Conservation (phyloP, 495 filamentous ascomycete genomes). For the Monascus purpureus region DNA sequence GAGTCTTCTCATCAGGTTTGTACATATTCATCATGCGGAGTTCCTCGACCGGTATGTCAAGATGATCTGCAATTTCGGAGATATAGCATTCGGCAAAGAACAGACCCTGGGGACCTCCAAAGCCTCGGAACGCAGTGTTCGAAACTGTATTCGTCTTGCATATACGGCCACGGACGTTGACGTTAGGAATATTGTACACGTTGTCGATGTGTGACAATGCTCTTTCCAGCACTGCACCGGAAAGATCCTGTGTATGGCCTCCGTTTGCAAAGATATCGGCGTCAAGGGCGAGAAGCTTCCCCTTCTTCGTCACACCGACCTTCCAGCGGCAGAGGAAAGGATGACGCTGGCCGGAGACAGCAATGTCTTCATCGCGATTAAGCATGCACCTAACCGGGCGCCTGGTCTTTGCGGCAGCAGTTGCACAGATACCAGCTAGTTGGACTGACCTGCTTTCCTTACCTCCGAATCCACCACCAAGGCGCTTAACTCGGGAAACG, state of each 20-base stretch:
- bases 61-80: slow-evolving; percentile 74
- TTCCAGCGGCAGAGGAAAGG: slow-evolving; percentile 89
- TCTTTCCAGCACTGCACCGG: slow-evolving; percentile 75
- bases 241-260: slow-evolving; percentile 86
- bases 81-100: slow-evolving; percentile 90
- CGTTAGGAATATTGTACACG: slow-evolving; percentile 76
- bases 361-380: slow-evolving; percentile 92
- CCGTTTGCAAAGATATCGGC: slow-evolving; percentile 87
- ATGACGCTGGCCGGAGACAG: slow-evolving; percentile 82
- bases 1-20: slow-evolving; percentile 60
- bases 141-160: slow-evolving; percentile 94
- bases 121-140: slow-evolving; percentile 95
- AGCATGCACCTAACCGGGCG: slow-evolving; percentile 90
- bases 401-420: slow-evolving; percentile 69
- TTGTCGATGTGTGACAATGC: slow-evolving; percentile 73
- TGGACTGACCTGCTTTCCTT: slow-evolving; percentile 87
- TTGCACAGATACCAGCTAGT: slow-evolving; percentile 68
- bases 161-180: slow-evolving; percentile 70
- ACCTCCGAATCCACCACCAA: slow-evolving; percentile 91
- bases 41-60: slow-evolving; percentile 72
- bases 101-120: slow-evolving; percentile 91
- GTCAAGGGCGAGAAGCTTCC: slow-evolving; percentile 84
- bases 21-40: slow-evolving; percentile 88
- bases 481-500: slow-evolving; percentile 76
- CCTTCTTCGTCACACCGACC: slow-evolving; percentile 82